These are phyloP conservation scores for Pichia cabralensis DNA, from an alignment of 805 yeast genomes.

Conservation along the genomic window DNA sequence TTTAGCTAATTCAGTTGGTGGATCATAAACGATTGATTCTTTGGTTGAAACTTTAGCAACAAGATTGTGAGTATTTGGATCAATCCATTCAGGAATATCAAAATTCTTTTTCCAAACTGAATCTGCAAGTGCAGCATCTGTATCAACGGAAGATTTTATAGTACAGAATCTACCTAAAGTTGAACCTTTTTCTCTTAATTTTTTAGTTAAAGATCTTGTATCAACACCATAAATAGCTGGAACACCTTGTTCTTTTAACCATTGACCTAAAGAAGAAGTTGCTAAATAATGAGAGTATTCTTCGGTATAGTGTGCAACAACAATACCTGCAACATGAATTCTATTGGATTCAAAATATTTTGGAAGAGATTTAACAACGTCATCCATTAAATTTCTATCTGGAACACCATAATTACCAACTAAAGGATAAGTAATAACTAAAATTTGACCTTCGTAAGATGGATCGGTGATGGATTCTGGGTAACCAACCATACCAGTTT, in stretches of 20 bases:
- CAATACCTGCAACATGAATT: conserved; percentile 94
- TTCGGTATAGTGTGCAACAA: conserved; percentile 94
- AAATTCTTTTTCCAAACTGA: conserved; percentile 49
- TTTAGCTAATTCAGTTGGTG: conserved; percentile 41
- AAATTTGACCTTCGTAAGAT: conserved; percentile 93
- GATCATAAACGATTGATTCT: conserved; percentile 68
- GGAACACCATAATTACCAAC: conserved; percentile 99
- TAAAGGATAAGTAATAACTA: conserved; percentile 92
- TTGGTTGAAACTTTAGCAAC: conserved; percentile 83
- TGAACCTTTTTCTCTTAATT: conserved; percentile 85
- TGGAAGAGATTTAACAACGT: conserved; percentile 66
- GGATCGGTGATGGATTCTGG: conserved; percentile 98
- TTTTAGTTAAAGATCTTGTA: conserved; percentile 90
- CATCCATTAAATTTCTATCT: conserved; percentile 69
- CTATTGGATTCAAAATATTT: conserved; percentile 86
- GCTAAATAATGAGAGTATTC: conserved; percentile 93
- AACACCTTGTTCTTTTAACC: conserved; percentile 85
- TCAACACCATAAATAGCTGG: conserved; percentile 98
- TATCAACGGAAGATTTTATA: conserved; percentile 29
- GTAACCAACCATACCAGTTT: conserved; percentile 99
- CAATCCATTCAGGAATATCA: conserved; percentile 78
- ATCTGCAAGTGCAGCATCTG: conserved; percentile 9
- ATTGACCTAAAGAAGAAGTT: conserved; percentile 78
- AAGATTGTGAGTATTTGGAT: conserved; percentile 85
- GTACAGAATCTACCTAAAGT: conserved; percentile 82